Conservation (phyloP, 2,329 filamentous ascomycete species). For the Diaporthe citrichinensis region DNA sequence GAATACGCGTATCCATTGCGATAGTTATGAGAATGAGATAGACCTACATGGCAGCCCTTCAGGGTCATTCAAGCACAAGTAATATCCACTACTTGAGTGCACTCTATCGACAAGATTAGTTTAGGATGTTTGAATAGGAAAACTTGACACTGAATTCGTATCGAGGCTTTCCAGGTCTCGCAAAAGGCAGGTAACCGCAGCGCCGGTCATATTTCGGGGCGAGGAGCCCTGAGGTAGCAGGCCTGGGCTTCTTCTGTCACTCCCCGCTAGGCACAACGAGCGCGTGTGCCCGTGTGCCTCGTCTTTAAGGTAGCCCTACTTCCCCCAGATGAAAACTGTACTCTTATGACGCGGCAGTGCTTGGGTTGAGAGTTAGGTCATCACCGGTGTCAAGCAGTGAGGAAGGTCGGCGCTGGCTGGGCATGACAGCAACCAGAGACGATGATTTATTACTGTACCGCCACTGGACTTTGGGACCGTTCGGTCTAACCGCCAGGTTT, state of each 20-base stretch:
- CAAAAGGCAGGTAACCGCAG: no score
- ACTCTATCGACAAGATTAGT: not conserved
- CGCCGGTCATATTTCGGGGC: no score
- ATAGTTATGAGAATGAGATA: no score
- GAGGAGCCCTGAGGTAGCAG: not conserved
- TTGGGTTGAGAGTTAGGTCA: no score
- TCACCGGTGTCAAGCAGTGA: not conserved
- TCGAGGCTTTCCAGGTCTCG: no score
- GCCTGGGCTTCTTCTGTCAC: not conserved
- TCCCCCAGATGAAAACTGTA: not conserved
- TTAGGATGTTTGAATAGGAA: not conserved
- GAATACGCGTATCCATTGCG: no score
- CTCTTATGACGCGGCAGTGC: no score
- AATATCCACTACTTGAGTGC: not conserved
- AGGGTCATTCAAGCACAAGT: not conserved
- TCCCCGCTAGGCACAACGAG: no score
- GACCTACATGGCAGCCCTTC: not conserved
- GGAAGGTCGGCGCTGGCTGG: not conserved
- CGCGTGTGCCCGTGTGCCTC: not conserved
- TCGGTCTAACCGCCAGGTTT: not conserved
- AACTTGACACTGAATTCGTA: not conserved
- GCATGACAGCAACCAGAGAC: not conserved
- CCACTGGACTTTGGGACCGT: not conserved
- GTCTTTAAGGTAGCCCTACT: not conserved
- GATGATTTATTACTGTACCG: not conserved